A percentile compares a stretch with the other conserved stretches of the same genome.
Conservation (phyloP, 208 protist species). For the Trypanosoma conorhini region DNA sequence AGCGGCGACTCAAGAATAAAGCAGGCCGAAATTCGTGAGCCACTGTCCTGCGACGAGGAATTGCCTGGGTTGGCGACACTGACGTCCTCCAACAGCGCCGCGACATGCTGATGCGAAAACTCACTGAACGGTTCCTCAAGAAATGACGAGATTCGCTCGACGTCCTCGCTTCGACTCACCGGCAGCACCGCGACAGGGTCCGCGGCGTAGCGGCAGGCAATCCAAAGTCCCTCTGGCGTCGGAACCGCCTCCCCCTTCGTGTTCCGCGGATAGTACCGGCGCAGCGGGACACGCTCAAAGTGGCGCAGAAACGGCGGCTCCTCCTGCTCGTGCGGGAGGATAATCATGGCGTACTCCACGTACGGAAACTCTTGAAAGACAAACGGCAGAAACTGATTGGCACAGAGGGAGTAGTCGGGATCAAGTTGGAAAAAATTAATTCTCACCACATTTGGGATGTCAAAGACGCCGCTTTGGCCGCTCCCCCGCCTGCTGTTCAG, state of each 20-base stretch:
- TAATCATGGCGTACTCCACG: slow-evolving; percentile 70
- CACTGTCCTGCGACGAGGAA: not conserved
- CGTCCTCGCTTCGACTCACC: slow-evolving; percentile 10
- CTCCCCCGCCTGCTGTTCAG: slow-evolving; percentile 17
- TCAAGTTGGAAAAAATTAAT: slow-evolving; percentile 90
- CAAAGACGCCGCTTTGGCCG: not conserved
- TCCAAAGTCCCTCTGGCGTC: slow-evolving; percentile 77
- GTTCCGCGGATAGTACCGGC: slow-evolving; percentile 81
- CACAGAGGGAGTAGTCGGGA: slow-evolving; percentile 58
- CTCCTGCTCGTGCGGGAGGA: slow-evolving; percentile 62
- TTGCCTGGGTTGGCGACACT: not conserved
- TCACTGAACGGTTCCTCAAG: slow-evolving; percentile 25
- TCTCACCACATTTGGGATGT: slow-evolving; percentile 45
- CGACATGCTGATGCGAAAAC: slow-evolving; percentile 20
- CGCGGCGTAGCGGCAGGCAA: slow-evolving; percentile 52
- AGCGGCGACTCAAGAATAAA: not conserved
- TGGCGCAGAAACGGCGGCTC: slow-evolving; percentile 74
- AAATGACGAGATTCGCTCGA: slow-evolving; percentile 17
- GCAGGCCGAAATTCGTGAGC: not conserved
- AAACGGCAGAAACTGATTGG: slow-evolving; percentile 61
- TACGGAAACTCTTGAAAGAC: slow-evolving; percentile 79
- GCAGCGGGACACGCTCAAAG: slow-evolving; percentile 82
- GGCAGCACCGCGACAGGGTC: slow-evolving; percentile 22
- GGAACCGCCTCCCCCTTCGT: slow-evolving; percentile 51
- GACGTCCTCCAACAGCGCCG: slow-evolving; percentile 25